These are phyloP conservation scores for Plasmodium vivax DNA, from an alignment of 169 alveolate species.

Conservation along the genomic window DNA sequence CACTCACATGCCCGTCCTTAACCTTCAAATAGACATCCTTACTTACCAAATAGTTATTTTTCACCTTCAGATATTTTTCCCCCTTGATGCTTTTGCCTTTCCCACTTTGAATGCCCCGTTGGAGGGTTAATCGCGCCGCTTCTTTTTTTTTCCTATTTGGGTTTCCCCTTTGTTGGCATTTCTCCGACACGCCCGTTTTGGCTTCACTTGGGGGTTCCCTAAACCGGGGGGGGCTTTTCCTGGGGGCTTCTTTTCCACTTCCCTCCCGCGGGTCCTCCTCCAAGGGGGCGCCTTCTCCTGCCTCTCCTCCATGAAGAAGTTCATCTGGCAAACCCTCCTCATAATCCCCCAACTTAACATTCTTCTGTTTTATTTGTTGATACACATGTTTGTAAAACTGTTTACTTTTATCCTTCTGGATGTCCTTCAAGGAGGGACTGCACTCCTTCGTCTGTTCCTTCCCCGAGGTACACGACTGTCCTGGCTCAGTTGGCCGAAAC, in stretches of 20 bases:
- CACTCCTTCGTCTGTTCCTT: neutral
- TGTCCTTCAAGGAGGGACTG: neutral
- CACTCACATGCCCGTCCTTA: neutral
- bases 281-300: neutral
- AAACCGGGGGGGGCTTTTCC: neutral
- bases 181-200: neutral
- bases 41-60: slow-evolving; percentile 33
- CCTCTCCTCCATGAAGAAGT: neutral
- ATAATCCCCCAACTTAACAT: neutral
- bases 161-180: neutral
- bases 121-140: neutral
- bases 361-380: slow-evolving; percentile 16
- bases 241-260: neutral
- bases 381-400: slow-evolving; percentile 26
- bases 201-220: neutral
- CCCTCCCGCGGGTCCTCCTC: neutral
- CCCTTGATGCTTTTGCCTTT: neutral
- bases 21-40: slow-evolving; percentile 59
- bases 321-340: neutral
- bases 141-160: neutral
- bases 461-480: neutral
- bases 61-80: slow-evolving; percentile 34
- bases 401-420: slow-evolving; percentile 17
- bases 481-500: neutral
- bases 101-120: neutral